These are phyloP conservation scores for Nitzschia palea DNA, from an alignment of 108 stramenopile species.

Conservation along the genomic window DNA sequence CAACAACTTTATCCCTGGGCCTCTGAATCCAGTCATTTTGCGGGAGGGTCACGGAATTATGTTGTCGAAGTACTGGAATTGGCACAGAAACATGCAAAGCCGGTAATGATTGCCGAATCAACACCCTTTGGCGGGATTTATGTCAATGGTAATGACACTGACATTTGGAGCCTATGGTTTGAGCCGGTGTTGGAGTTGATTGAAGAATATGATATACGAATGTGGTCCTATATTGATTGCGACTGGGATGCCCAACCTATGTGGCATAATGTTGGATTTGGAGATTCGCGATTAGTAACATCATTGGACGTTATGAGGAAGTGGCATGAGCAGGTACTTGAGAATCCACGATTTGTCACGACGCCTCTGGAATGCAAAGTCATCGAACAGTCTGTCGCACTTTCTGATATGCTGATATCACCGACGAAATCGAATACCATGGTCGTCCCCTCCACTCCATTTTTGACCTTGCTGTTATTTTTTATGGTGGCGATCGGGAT, in stretches of 20 bases:
- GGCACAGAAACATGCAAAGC: slow-evolving; percentile 48
- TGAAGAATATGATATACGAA: slow-evolving; percentile 69
- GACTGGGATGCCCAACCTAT: slow-evolving; percentile 85
- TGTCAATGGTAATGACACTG: slow-evolving; percentile 20
- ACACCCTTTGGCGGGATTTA: slow-evolving; percentile 85
- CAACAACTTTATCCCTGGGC: slow-evolving; percentile 79
- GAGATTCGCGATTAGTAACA: slow-evolving; percentile 72
- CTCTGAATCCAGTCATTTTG: slow-evolving; percentile 15
- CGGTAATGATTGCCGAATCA: slow-evolving; percentile 91
- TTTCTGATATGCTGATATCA: too few species aligned
- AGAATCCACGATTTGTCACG: slow-evolving; percentile 32
- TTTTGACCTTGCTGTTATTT: too few species aligned
- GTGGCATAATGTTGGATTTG: slow-evolving; percentile 86
- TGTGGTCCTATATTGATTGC: slow-evolving; percentile 93
- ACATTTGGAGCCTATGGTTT: slow-evolving; percentile 79
- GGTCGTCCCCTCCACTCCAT: too few species aligned
- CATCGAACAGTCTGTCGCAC: neutral
- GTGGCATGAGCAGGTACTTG: slow-evolving; percentile 59
- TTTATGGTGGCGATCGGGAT: too few species aligned
- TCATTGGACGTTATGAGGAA: slow-evolving; percentile 53
- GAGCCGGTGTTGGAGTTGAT: slow-evolving; percentile 69
- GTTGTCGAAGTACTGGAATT: slow-evolving; percentile 76
- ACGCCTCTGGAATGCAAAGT: neutral
- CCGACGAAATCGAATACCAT: too few species aligned
- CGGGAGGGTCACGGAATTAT: slow-evolving; percentile 44